Conservation (phyloP, 1,139 yeast genomes). For the Suhomyces ambrosiae region DNA sequence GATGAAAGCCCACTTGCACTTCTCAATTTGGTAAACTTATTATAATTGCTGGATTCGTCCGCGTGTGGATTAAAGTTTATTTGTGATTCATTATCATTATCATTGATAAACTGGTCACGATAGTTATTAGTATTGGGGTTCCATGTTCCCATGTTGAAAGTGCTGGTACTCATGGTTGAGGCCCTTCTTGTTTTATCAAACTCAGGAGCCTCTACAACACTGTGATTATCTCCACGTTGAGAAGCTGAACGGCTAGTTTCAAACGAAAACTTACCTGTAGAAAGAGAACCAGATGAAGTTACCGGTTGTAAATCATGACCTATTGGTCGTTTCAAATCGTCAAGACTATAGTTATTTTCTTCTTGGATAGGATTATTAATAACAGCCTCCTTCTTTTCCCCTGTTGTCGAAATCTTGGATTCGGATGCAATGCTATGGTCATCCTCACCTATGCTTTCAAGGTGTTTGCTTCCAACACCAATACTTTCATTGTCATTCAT, state of each 20-base stretch:
- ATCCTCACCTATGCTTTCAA: constrained; percentile 11
- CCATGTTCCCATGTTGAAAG: constrained; percentile 55
- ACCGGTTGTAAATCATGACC: constrained; percentile 27
- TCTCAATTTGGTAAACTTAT: constrained; percentile 38
- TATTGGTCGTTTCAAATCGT: constrained; percentile 14
- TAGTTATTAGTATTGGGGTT: constrained; percentile 52
- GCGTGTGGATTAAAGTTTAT: constrained; percentile 35
- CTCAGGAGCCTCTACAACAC: constrained; percentile 14
- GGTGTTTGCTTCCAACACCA: constrained; percentile 6
- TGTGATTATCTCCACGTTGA: constrained; percentile 15
- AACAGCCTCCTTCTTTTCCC: neutral
- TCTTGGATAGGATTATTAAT: constrained; percentile 21
- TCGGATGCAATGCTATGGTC: constrained; percentile 4
- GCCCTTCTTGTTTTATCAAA: constrained; percentile 27
- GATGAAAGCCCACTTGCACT: constrained; percentile 22
- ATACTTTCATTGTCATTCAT: constrained; percentile 18
- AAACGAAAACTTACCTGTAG: constrained; percentile 39
- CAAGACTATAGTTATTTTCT: constrained; percentile 24
- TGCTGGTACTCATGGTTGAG: constrained; percentile 41
- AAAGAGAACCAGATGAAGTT: constrained; percentile 40
- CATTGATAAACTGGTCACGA: constrained; percentile 54
- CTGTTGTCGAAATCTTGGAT: neutral
- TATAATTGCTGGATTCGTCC: constrained; percentile 29
- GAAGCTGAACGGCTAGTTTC: constrained; percentile 19
- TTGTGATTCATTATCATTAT: constrained; percentile 45